Base-by-base conservation (phyloP, 345 rosid species). In the Euphorbia peplus region DNA sequence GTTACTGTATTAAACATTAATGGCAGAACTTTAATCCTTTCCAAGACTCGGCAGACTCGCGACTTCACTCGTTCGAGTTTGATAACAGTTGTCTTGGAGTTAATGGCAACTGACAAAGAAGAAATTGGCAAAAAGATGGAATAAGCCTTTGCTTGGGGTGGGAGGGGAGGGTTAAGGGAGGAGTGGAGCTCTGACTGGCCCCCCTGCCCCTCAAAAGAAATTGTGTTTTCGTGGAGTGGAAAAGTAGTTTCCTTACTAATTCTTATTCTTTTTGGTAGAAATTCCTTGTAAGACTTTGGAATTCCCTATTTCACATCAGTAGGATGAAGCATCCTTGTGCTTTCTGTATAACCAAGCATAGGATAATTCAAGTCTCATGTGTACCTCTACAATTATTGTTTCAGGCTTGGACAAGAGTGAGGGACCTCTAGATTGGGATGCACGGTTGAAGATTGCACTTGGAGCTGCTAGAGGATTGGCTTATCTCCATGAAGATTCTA, bases 391-490 rank as follows among this genome's bases (percentile, higher is more conserved):
- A 21, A 7, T 63, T 70, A 68, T 25, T 73, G 64, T 79, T 76
- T 76, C 81, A 77, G 89, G 89, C 63, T 69, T 70, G 79, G 88
- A 90, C 78, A 81, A 86, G 79, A 56, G 76, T 57, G 79, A 83
- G 64, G 91, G 90, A 61, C 90, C 85, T 32, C 98, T 95, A 81
- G 98, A 90, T 74, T 95, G 99, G 99, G 99, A 92, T 75, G 85
- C 90, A 9, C 86, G 99, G 73, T 71, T 95, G 85, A 95, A 95
- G 79, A 87, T 95, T 74, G 97, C 99, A 75, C 93, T 95, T 37
- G 99, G 99, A 81, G 96, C 99, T 61, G 99, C 99, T 1, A 87
- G 99, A 81, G 98, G 96, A 59, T 78, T 95, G 81, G 98, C 99
- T 65, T 95, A 95, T 84, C 98, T 95, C 75, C 99, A 95, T 71